phyloP scores from a whole-genome alignment of 768 basidiomycete genomes.

The Trametes cubensis region DNA sequence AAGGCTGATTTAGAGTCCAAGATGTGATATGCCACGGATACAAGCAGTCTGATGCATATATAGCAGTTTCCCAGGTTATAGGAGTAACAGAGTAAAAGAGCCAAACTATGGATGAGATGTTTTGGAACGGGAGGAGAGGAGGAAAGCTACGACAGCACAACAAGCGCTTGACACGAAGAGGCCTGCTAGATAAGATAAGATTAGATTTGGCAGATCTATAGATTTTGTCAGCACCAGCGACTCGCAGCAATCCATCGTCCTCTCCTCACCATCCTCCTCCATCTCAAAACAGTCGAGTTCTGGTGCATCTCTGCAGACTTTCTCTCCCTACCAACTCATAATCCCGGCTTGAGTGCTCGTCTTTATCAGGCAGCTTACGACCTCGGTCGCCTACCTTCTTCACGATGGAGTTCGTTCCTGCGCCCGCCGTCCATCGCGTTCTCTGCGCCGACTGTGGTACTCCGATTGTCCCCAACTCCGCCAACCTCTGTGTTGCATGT shows the following conservation, averaged over 20 bases:
- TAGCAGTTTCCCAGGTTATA: too few species aligned
- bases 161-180: background rate
- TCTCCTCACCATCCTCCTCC: background rate
- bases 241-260: background rate
- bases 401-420: conserved; percentile 77
- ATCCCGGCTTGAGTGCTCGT: too few species aligned
- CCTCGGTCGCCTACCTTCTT: too few species aligned
- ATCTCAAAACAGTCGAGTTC: background rate
- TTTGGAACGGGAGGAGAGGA: too few species aligned
- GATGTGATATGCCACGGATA: too few species aligned
- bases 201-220: conserved; percentile 9
- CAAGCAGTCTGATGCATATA: too few species aligned
- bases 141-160: background rate
- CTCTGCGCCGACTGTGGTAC: conserved; percentile 93
- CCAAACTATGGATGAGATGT: too few species aligned
- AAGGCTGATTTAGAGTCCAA: too few species aligned
- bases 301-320: too few species aligned
- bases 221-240: conserved; percentile 11
- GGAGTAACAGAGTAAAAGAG: too few species aligned
- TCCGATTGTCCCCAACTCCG: conserved; percentile 88
- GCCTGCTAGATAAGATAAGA: conserved; percentile 1
- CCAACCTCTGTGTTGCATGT: conserved; percentile 89
- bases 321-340: background rate
- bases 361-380: too few species aligned
- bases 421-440: conserved; percentile 77